These are phyloP conservation scores for Wickerhamomyces hampshirensis DNA, from an alignment of 805 yeast genomes.

Conservation along the genomic window DNA sequence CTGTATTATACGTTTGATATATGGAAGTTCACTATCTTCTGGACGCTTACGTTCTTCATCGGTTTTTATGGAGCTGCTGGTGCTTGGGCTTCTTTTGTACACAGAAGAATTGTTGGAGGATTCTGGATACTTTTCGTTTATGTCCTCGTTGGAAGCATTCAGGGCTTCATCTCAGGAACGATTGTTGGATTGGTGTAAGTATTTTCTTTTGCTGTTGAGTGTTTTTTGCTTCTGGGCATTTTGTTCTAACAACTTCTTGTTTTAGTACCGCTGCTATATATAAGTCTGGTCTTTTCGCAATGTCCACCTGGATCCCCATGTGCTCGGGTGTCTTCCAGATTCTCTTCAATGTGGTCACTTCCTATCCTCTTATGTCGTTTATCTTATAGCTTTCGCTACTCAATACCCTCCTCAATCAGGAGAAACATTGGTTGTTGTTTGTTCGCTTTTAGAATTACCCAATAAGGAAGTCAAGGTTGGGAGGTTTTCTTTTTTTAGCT, in stretches of 20 bases:
- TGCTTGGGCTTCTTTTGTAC: slow-evolving; percentile 48
- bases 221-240: slow-evolving; percentile 4
- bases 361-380: slow-evolving; percentile 54
- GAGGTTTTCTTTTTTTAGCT: no score
- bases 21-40: slow-evolving; percentile 76
- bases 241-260: slow-evolving; percentile 3
- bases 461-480: slow-evolving; percentile 10
- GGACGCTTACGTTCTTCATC: slow-evolving; percentile 70
- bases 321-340: slow-evolving; percentile 70
- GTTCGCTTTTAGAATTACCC: slow-evolving; percentile 3
- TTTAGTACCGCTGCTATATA: slow-evolving; percentile 52
- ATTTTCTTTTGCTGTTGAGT: neutral
- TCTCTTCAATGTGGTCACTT: slow-evolving; percentile 58
- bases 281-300: slow-evolving; percentile 71
- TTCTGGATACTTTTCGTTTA: slow-evolving; percentile 43
- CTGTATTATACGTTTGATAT: slow-evolving; percentile 69
- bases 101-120: slow-evolving; percentile 35
- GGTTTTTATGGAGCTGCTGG: slow-evolving; percentile 66
- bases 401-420: no score
- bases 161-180: slow-evolving; percentile 70
- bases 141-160: slow-evolving; percentile 48
- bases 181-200: slow-evolving; percentile 61
- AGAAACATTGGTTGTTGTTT: no score
- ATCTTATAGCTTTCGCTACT: slow-evolving; percentile 30
- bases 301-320: slow-evolving; percentile 96